phyloP scores from a whole-genome alignment of 257 asterid species.

The Ajuga chamaepitys region DNA sequence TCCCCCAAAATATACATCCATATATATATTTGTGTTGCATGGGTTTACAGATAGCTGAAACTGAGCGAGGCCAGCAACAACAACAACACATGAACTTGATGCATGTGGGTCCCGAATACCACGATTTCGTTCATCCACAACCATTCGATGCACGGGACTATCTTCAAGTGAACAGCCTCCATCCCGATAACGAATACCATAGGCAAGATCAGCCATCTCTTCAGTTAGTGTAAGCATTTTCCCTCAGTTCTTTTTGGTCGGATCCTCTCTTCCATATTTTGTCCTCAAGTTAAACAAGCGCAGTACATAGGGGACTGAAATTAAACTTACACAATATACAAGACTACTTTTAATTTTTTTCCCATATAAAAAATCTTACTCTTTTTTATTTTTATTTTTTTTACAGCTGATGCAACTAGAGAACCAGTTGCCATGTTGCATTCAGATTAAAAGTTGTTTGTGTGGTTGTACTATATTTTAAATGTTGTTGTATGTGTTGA shows the following conservation, averaged over 20 bases:
- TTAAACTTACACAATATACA: too few relatives aligned
- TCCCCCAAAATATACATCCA: too few relatives aligned
- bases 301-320: too few relatives aligned
- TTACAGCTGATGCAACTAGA: background rate
- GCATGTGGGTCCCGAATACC: constrained; percentile 56
- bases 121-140: constrained; percentile 39
- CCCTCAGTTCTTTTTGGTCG: too few relatives aligned
- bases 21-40: background rate
- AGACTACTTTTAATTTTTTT: too few relatives aligned
- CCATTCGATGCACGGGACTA: constrained; percentile 37
- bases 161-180: constrained; percentile 49
- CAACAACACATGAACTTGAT: constrained; percentile 63
- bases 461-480: too few relatives aligned
- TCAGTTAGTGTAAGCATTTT: constrained; percentile 69
- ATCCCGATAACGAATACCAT: constrained; percentile 22
- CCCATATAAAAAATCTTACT: too few relatives aligned
- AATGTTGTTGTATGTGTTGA: too few relatives aligned
- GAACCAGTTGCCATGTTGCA: background rate
- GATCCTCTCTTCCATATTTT: too few relatives aligned
- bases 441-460: too few relatives aligned
- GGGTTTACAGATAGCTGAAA: constrained; percentile 58
- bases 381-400: background rate
- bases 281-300: too few relatives aligned
- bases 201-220: constrained; percentile 60
- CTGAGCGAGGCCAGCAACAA: constrained; percentile 58